These are phyloP conservation scores for Stagonosporopsis chrysanthemi DNA, from an alignment of 2,329 filamentous ascomycete species.

Conservation along the genomic window DNA sequence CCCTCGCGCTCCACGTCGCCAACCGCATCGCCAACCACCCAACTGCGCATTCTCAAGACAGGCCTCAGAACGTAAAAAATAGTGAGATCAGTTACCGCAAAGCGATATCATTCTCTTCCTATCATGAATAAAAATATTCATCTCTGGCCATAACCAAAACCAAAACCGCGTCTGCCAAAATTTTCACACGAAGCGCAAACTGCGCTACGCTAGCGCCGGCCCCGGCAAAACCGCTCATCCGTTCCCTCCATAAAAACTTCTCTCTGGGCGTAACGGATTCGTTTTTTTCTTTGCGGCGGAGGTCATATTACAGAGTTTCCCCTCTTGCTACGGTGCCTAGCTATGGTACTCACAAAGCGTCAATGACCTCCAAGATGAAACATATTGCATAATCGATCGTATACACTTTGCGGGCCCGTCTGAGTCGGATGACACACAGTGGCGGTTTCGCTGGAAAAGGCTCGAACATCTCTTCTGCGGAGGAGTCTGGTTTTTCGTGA, in stretches of 20 bases:
- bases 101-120: constrained; percentile 52
- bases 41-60: constrained; percentile 14
- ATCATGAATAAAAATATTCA: constrained; percentile 47
- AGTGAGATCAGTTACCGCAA: constrained; percentile 47
- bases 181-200: background rate
- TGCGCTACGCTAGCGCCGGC: constrained; percentile 9
- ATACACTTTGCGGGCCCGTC: constrained; percentile 51
- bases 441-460: constrained; percentile 53
- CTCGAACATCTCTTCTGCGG: constrained; percentile 61
- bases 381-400: constrained; percentile 73
- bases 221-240: constrained; percentile 12
- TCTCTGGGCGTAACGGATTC: constrained; percentile 12
- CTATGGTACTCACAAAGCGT: constrained; percentile 68
- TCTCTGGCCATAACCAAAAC: constrained; percentile 43
- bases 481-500: background rate
- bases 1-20: constrained; percentile 1
- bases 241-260: constrained; percentile 32
- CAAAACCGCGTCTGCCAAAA: background rate
- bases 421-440: constrained; percentile 31
- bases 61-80: constrained; percentile 46
- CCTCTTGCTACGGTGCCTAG: constrained; percentile 75
- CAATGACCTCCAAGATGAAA: constrained; percentile 76
- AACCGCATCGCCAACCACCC: background rate
- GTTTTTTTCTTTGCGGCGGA: constrained; percentile 76
- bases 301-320: constrained; percentile 68